Evolutionary conservation across 2,329 filamentous ascomycete species (phyloP).

Genomic region (Arthrobotrys megalospora): DNA sequence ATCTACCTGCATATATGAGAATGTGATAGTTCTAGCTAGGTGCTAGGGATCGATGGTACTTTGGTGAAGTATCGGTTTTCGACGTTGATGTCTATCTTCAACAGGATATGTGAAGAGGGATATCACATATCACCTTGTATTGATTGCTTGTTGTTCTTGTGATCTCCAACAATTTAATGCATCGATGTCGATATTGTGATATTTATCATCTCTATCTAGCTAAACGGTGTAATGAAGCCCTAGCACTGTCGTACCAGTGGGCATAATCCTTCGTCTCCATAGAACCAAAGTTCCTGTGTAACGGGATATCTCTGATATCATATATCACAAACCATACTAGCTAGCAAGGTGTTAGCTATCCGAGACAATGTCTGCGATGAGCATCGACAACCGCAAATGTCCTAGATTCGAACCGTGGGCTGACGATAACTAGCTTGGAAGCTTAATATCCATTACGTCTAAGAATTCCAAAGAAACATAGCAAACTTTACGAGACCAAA

Average conservation of each 20-base stretch:
- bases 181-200: not conserved
- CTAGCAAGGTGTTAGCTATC: not conserved
- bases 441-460: conserved; percentile 2
- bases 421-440: not conserved
- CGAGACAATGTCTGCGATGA: conserved; percentile 14
- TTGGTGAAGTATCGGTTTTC: not conserved
- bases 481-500: not conserved
- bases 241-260: not conserved
- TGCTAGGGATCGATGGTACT: not conserved
- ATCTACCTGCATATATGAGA: not conserved
- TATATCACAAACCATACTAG: not conserved
- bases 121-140: not conserved
- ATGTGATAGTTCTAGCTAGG: not conserved
- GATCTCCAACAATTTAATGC: not conserved
- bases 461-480: not conserved
- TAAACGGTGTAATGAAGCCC: not conserved
- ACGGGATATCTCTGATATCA: conserved; percentile 13
- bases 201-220: not conserved
- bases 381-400: conserved; percentile 6
- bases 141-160: not conserved
- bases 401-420: not conserved
- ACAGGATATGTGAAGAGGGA: not conserved
- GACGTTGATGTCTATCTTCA: not conserved
- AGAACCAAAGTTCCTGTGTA: not conserved
- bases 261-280: not conserved